Conservation (phyloP, 2,329 filamentous ascomycete species). For the Colletotrichum destructivum region DNA sequence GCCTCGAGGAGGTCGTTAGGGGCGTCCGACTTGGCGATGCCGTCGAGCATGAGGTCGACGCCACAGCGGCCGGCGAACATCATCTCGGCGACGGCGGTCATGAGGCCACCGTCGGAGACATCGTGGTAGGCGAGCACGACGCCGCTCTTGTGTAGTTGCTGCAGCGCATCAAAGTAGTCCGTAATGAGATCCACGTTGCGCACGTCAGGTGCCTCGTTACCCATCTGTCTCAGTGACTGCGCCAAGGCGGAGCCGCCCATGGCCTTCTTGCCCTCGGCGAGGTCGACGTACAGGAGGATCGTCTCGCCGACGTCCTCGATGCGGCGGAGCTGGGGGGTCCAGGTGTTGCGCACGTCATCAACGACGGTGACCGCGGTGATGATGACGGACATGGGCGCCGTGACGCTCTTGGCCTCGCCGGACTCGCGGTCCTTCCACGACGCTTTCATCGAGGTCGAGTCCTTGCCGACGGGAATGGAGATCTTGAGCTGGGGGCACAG, state of each 20-base stretch:
- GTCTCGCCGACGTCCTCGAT: conserved; percentile 91
- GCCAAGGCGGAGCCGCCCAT: conserved; percentile 93
- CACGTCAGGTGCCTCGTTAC: conserved; percentile 88
- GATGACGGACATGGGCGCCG: conserved; percentile 90
- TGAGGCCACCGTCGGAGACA: conserved; percentile 90
- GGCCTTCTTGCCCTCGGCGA: conserved; percentile 84
- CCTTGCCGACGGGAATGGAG: conserved; percentile 96
- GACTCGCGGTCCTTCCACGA: conserved; percentile 85
- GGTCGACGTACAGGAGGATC: conserved; percentile 90
- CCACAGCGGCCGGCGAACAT: conserved; percentile 97
- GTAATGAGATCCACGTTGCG: conserved; percentile 84
- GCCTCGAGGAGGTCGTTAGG: conserved; percentile 78
- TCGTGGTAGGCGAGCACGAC: conserved; percentile 94
- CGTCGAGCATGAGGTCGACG: conserved; percentile 86
- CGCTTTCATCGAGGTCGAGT: conserved; percentile 99
- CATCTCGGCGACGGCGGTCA: conserved; percentile 95
- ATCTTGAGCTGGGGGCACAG: conserved; percentile 92
- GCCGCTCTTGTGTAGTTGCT: conserved; percentile 71
- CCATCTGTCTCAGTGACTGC: conserved; percentile 89
- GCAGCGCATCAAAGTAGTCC: conserved; percentile 92
- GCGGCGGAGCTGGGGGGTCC: conserved; percentile 90
- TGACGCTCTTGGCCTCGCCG: conserved; percentile 84
- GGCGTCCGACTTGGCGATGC: conserved; percentile 74
- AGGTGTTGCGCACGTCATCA: conserved; percentile 85
- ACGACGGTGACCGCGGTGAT: conserved; percentile 93